Evolutionary conservation across 2,329 filamentous ascomycete genomes (phyloP), one percentile per base, ranked within the genome.

Genomic region (Neopestalotiopsis rosae): DNA sequence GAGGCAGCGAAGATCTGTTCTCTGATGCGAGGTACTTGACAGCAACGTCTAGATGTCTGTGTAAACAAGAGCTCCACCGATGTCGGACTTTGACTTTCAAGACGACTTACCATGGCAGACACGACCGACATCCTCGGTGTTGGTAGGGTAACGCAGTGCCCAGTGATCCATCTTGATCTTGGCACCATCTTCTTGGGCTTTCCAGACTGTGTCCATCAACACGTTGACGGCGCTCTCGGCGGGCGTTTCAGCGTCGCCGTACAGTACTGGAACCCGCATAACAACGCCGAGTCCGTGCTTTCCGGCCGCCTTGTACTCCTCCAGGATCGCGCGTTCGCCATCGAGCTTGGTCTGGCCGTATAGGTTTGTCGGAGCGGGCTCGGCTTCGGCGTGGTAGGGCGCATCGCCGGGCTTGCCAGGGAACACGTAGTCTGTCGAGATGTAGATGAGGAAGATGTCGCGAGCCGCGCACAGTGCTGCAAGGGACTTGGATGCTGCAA

Each of bases 381-480:
- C 76, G 1, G 90, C 87, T 69, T 90, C 85, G 0, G 86, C 83
- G 74, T 91, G 89, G 79, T 97, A 97, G 0, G 94, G 95, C 5
- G 94, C 94, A 67, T 97, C 92, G n/a, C 94, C 94, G 1, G 86
- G 87, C 49, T 82, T 85, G 17, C 92, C 92, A 0, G 91, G 84
- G 77, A 95, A 95, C 65, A 95, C 92, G 75, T 95, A 95, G 80
- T 95, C 92, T 62, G 92, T 95, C 9, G 92, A 94, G 74, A 95
- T 93, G 81, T 94, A 95, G 76, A 94, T 88, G 40, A 94, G 83
- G 64, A 94, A 79, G 66, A 89, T 87, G 56, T 81, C 87, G 74
- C 89, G 88, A 34, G 84, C 77, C 1, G 89, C 87, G 66, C 92
- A 91, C n/a, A 90, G 85, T 56, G 84, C 79, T 10, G 93, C 93